Percentiles rank a stretch among this genome's conserved stretches.
These are phyloP conservation scores for Boeremia exigua DNA, from an alignment of 2,329 filamentous ascomycete genomes.

Conservation along the genomic window DNA sequence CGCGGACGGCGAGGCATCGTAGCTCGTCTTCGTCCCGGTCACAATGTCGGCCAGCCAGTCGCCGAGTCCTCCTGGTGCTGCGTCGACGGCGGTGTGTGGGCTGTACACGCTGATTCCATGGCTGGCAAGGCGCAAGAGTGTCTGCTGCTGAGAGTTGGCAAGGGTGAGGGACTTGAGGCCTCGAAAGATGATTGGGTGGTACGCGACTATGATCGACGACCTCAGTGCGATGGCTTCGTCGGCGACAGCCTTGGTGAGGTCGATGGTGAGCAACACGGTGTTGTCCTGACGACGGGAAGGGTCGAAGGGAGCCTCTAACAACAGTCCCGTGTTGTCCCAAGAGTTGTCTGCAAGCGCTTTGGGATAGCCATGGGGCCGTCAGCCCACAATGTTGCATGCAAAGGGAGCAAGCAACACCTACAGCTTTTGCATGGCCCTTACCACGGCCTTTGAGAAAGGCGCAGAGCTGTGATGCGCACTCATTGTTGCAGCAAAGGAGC, in stretches of 20 bases:
- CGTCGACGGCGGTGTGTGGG: constrained; percentile 94
- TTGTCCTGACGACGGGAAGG: constrained; percentile 64
- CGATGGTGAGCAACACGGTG: constrained; percentile 82
- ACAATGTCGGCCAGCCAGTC: constrained; percentile 94
- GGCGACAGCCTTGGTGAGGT: constrained; percentile 86
- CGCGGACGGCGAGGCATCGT: constrained; percentile 65
- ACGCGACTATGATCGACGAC: constrained; percentile 83
- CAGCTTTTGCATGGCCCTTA: constrained; percentile 80
- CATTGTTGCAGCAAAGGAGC: constrained; percentile 47
- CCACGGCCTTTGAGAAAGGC: constrained; percentile 72
- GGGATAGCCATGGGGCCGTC: constrained; percentile 70
- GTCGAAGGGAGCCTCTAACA: constrained; percentile 72
- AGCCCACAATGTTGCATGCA: background rate
- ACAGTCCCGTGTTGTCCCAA: constrained; percentile 94
- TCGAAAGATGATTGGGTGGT: constrained; percentile 97
- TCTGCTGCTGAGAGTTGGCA: constrained; percentile 83
- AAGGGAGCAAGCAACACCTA: constrained; percentile 53
- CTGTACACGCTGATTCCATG: constrained; percentile 94
- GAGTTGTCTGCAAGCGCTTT: constrained; percentile 85
- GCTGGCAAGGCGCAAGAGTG: constrained; percentile 79
- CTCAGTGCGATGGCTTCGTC: constrained; percentile 83
- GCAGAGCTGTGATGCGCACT: constrained; percentile 53
- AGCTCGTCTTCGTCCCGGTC: constrained; percentile 58
- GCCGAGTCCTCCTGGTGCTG: constrained; percentile 81
- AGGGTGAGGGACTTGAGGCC: constrained; percentile 88